Evolutionary conservation across 2,329 filamentous ascomycete genomes (phyloP), one percentile per base, ranked within the genome.

Genomic region (Parastagonospora avenae): DNA sequence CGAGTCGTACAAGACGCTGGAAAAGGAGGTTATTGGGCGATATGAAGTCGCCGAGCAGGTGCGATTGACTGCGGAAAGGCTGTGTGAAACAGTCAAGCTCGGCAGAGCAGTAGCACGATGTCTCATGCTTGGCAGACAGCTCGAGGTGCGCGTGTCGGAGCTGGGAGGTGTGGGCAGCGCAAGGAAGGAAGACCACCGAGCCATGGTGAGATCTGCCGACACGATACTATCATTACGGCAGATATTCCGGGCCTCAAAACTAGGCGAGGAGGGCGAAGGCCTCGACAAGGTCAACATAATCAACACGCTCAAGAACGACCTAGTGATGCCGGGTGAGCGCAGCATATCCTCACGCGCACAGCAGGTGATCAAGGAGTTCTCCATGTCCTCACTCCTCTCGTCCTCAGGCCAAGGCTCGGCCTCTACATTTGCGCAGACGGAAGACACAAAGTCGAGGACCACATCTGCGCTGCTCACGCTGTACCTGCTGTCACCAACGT

Each of bases 1-100:
- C 58, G 87, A 92, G 64, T 92, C 90, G 71, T 97, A 96, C 77
- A 84, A 85, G 56, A 86, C 93, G 60, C 81, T 97, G 24, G 89
- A 96, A 75, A 88, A 86, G 69, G 91, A 97, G 70, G 92, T 97
- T 37, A 82, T 91, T 45, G 84, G 89, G 64, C 91, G 93, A 63
- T 90, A 96, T 77, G 88, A 91, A 64, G 87, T 88, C 48, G 93
- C 94, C 0, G 89, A 95, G 49, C 86, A 94, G 74, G 90, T 96
- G 7, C 84, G 88, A 8, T 75, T 87, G 45, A 90, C 91, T 9
- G 89, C 91, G 1, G 84, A 89, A 64, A 83, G 92, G 9, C 81
- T 97, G 27, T 91, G 91, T 81, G 85, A 90, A 65, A 91, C 92
- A 0, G 80, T 96, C 54, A 84, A 86, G 53, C 78, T 97, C 2